Evolutionary conservation across 2,329 filamentous ascomycete species (phyloP), one percentile per base, ranked within the genome.

Genomic region (Xylariaceae sp.): DNA sequence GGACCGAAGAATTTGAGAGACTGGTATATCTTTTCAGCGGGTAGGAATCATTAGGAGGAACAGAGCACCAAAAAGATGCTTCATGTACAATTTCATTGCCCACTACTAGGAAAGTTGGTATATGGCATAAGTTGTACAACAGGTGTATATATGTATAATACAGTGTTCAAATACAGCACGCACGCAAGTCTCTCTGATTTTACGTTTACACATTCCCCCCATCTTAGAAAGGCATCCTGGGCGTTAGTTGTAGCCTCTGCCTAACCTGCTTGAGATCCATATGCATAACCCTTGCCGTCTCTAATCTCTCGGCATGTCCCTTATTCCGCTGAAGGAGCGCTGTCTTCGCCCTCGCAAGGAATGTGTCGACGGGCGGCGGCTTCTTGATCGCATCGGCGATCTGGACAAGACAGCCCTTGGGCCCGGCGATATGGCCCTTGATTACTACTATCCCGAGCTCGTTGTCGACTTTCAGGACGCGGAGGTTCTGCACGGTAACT

Each of bases 331-430:
- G 73, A 47, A 74, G 54, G 57, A 77, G 56, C 52, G 68, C 57
- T 59, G 64, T 60, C 55, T 71, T 67, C 48, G 72, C 69, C 66
- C 74, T 74, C 53, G 75, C 71, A 12, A 77, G 69, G 58, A 76
- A 74, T 27, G 73, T 75, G 60, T 71, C 61, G 11, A 71, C 67
- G n/a, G 77, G 78, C 5, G 77, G 74, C 52, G 75, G 74, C 75
- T 95, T 94, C 80, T 95, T 95, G 68, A 94, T 81, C 12, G 94
- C 88, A 70, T 99, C 94, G 67, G 95, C 87, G 48, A 99, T 76
- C 71, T 85, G 84, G 53, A 99, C 87, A 49, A 91, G 72, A 57
- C 87, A 85, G 53, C 90, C 87, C 73, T 95, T 95, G 51, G 92
- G 92, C 0, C 94, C 94, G 32, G 87, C 87, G 39, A 99, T 85